A percentile compares a stretch with the other conserved stretches of the same genome.
These are phyloP conservation scores for Austroboletus festivus DNA, from an alignment of 768 basidiomycete species.

Conservation along the genomic window DNA sequence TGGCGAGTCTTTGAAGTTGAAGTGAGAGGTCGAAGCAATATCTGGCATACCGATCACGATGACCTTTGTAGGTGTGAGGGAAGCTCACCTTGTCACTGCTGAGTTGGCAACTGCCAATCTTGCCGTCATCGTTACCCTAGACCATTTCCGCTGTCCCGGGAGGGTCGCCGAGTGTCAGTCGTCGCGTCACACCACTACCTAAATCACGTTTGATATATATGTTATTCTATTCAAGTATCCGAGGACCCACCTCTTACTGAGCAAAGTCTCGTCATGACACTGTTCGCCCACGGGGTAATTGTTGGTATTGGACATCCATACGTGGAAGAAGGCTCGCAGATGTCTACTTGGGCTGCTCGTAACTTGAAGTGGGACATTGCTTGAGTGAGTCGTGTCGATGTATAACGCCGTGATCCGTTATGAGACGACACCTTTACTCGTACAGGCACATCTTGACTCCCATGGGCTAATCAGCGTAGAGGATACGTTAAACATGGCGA, in stretches of 20 bases:
- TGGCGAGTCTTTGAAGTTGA: constrained; percentile 66
- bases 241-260: constrained; percentile 73
- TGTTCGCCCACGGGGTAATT: constrained; percentile 57
- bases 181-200: not conserved
- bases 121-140: constrained; percentile 68
- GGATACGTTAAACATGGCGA: constrained; percentile 40
- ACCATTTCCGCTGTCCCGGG: constrained; percentile 67
- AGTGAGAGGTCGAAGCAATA: constrained; percentile 45
- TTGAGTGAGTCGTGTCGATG: constrained; percentile 79
- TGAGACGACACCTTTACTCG: not conserved
- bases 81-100: constrained; percentile 46
- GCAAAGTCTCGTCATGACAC: constrained; percentile 59
- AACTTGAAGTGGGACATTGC: constrained; percentile 83
- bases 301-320: constrained; percentile 52
- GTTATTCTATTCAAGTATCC: constrained; percentile 39
- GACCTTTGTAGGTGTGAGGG: constrained; percentile 58
- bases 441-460: constrained; percentile 34
- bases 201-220: not conserved
- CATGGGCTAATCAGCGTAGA: constrained; percentile 39
- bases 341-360: constrained; percentile 81
- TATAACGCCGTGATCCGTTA: not conserved
- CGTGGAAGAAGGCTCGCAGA: constrained; percentile 53
- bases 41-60: constrained; percentile 33
- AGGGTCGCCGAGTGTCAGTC: constrained; percentile 58
- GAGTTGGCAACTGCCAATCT: constrained; percentile 54